Evolutionary conservation across 805 yeast species (phyloP).

Genomic region (Wickerhamiella sorbophila): DNA sequence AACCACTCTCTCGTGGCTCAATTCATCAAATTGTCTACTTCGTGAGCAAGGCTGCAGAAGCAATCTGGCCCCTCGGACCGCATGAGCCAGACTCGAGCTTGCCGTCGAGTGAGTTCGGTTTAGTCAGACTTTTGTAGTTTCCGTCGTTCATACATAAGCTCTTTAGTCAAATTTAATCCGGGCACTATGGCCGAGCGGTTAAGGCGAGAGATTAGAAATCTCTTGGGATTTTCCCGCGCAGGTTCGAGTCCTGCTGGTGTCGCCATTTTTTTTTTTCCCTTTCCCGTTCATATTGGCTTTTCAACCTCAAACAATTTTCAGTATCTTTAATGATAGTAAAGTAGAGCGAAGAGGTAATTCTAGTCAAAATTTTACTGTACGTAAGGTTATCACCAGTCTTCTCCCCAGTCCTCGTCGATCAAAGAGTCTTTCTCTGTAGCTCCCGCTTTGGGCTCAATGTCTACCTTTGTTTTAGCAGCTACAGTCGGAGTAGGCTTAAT

Average conservation of each 20-base stretch:
- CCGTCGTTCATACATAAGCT: no score
- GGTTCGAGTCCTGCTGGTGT: constrained; percentile 17
- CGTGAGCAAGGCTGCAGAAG: no score
- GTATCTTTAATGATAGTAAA: neutral
- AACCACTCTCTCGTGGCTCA: no score
- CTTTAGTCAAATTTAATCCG: constrained; percentile 24
- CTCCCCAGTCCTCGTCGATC: constrained; percentile 1
- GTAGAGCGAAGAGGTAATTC: neutral
- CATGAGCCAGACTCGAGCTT: no score
- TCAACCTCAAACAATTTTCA: neutral
- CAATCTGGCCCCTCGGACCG: no score
- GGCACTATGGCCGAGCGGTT: constrained; percentile 17
- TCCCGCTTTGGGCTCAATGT: no score
- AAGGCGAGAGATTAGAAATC: constrained; percentile 16
- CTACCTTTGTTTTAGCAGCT: no score
- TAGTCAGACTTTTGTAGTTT: no score
- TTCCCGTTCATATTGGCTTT: neutral
- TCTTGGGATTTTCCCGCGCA: constrained; percentile 16
- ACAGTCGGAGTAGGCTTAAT: neutral
- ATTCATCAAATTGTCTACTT: no score
- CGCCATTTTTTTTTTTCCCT: constrained; percentile 5
- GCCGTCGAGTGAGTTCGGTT: no score
- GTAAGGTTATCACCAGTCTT: neutral
- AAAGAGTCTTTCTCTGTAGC: neutral
- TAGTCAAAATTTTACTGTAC: neutral